Conservation (phyloP, 441 rosid species). For the Rhodomyrtus psidioides region DNA sequence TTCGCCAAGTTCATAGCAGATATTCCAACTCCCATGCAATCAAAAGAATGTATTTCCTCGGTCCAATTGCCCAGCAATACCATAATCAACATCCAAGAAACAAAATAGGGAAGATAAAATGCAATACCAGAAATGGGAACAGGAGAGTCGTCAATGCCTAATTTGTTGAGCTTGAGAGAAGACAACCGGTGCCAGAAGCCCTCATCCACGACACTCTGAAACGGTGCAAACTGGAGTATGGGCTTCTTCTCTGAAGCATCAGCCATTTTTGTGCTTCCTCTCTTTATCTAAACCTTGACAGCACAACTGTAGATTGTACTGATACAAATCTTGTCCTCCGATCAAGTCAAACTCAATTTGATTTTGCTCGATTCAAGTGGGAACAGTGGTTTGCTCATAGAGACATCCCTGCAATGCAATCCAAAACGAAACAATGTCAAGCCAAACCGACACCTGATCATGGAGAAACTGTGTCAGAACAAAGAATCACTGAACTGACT, state of each 20-base stretch:
- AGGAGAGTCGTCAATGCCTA: slow-evolving; percentile 90
- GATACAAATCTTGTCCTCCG: neutral
- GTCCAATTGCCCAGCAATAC: neutral
- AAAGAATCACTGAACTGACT: neutral
- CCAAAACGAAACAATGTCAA: neutral
- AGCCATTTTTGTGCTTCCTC: neutral
- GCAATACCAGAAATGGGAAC: slow-evolving; percentile 57
- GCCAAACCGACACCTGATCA: neutral
- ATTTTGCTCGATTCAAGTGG: neutral
- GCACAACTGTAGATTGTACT: neutral
- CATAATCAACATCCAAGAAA: neutral
- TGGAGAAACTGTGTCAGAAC: neutral
- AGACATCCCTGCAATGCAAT: neutral
- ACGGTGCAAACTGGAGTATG: slow-evolving; percentile 66
- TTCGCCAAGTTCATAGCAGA: neutral
- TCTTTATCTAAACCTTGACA: neutral
- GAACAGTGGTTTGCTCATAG: neutral
- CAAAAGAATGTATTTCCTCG: neutral
- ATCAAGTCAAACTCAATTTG: neutral
- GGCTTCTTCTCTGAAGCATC: slow-evolving; percentile 15
- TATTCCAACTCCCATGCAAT: neutral
- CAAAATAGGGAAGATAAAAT: neutral
- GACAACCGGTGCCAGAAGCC: slow-evolving; percentile 92
- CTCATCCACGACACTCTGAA: slow-evolving; percentile 77
- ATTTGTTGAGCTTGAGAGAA: slow-evolving; percentile 74